A percentile compares a stretch with the other conserved stretches of the same genome.
These are phyloP conservation scores for Phytophthora fragariae DNA, from an alignment of 352 stramenopile genomes.

Conservation along the genomic window DNA sequence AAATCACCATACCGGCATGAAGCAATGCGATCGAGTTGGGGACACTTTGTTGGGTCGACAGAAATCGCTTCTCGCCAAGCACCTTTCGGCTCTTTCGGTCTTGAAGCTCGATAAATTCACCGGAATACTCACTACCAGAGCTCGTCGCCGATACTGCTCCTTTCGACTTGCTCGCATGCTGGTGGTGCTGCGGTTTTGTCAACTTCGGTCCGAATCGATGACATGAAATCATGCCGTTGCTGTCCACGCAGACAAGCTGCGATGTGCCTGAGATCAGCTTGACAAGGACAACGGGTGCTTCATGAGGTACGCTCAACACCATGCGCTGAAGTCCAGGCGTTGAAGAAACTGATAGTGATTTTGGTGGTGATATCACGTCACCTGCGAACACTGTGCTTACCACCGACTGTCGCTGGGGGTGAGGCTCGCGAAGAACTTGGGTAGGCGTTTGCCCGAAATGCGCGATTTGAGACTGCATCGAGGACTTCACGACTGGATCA, in stretches of 20 bases:
- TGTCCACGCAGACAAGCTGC: constrained; percentile 74
- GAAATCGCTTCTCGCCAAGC: constrained; percentile 52
- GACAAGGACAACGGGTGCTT: constrained; percentile 63
- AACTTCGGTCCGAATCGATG: constrained; percentile 71
- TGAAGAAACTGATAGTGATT: constrained; percentile 2
- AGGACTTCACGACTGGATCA: constrained; percentile 93
- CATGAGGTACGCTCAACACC: constrained; percentile 63
- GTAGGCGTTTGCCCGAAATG: constrained; percentile 98
- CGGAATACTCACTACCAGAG: constrained; percentile 28
- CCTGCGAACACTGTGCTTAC: constrained; percentile 5
- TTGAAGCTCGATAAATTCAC: constrained; percentile 64
- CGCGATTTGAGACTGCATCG: constrained; percentile 96
- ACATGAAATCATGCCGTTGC: constrained; percentile 68
- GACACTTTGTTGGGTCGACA: constrained; percentile 32
- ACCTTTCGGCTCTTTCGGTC: constrained; percentile 76
- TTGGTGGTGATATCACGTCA: neutral
- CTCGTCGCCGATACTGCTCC: constrained; percentile 12
- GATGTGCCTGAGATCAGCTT: constrained; percentile 54
- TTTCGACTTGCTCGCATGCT: constrained; percentile 27
- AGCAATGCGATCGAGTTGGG: constrained; percentile 58
- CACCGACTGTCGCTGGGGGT: constrained; percentile 63
- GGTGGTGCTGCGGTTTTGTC: constrained; percentile 57
- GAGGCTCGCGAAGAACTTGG: constrained; percentile 94
- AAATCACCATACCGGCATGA: constrained; percentile 61
- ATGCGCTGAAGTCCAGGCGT: constrained; percentile 19